Base-by-base conservation (phyloP, 2,329 filamentous ascomycete species). In the Fusarium sp. region DNA sequence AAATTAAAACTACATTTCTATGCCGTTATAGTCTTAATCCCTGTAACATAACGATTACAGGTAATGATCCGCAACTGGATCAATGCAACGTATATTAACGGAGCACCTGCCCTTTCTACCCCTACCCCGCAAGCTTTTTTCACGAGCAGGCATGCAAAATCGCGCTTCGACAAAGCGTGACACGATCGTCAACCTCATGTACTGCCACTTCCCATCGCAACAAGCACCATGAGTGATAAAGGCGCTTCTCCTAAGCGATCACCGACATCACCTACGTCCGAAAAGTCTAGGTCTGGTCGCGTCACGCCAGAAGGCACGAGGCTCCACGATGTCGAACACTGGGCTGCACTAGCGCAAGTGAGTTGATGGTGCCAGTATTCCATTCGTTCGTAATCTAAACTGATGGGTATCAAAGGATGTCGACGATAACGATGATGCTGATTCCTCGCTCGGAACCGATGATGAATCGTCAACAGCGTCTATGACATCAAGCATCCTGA, bases 261-360 rank as follows among this genome's bases (percentile, higher is more conserved):
- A 13, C 58, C 60, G 6, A 48, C 15, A 5, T 51, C 44, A 5
- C 44, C 38, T n/a, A 38, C 15, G 18, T 52, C 49, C 4, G n/a
- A 22, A 9, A 40, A 26, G 14, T 57, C 53, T 3, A 10, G 14
- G 36, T 56, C 59, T 0, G 31, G 39, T 15, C 33, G 28, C 13
- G 60, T 22, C 7, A 28, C 0, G 31, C 36, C 36, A 10, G 60
- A 46, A 22, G 46, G 2, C 26, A 34, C 62, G 3, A 44, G 15
- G 13, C 45, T 64, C 2, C 61, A 64, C 3, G 45, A 36, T 7
- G 61, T 24, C n/a, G 61, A 50, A 1, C 61, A 64, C 9, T 64
- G 61, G 61, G 61, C 52, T 1, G 22, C 34, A 0, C 3, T 64
- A 20, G 59, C 52, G 0, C 39, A 64, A 6, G 61, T 52, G 28